Conservation (phyloP, 768 basidiomycete species). For the Mycena venus region DNA sequence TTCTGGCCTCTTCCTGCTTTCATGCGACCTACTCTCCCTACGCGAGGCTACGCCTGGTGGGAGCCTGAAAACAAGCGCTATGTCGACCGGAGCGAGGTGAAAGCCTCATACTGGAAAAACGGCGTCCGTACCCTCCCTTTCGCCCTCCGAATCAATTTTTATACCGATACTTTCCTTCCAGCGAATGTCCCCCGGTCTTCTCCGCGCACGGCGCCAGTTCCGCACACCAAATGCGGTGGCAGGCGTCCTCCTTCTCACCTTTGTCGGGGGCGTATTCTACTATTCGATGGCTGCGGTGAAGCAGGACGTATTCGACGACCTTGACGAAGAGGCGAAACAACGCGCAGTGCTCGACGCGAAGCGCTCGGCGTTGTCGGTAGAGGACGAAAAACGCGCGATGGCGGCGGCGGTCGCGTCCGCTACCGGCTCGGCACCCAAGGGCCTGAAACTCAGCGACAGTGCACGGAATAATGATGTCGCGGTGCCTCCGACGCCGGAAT, state of each 20-base stretch:
- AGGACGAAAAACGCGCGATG: conserved; percentile 44
- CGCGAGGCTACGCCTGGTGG: conserved; percentile 33
- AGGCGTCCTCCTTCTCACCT: conserved; percentile 77
- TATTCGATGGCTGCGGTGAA: conserved; percentile 96
- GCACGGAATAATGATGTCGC: neutral
- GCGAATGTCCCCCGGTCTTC: conserved; percentile 90
- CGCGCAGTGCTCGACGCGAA: conserved; percentile 50
- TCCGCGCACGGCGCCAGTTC: conserved; percentile 90
- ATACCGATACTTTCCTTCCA: conserved; percentile 41
- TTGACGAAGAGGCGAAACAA: conserved; percentile 81
- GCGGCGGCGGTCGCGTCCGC: conserved; percentile 37
- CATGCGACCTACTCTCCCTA: conserved; percentile 34
- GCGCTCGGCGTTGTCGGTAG: conserved; percentile 41
- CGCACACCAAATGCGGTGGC: conserved; percentile 83
- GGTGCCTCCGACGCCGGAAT: neutral
- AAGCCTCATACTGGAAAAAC: conserved; percentile 35
- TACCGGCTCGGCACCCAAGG: conserved; percentile 11
- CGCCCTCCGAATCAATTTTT: neutral
- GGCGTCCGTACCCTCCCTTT: conserved; percentile 13
- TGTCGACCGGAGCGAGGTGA: conserved; percentile 26
- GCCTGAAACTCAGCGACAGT: neutral
- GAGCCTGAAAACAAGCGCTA: conserved; percentile 37
- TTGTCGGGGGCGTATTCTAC: conserved; percentile 86
- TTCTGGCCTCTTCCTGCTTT: too few species aligned
- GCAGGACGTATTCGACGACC: conserved; percentile 92